These are phyloP conservation scores for Cercospora brassicicola DNA, from an alignment of 2,329 filamentous ascomycete genomes.

Conservation along the genomic window DNA sequence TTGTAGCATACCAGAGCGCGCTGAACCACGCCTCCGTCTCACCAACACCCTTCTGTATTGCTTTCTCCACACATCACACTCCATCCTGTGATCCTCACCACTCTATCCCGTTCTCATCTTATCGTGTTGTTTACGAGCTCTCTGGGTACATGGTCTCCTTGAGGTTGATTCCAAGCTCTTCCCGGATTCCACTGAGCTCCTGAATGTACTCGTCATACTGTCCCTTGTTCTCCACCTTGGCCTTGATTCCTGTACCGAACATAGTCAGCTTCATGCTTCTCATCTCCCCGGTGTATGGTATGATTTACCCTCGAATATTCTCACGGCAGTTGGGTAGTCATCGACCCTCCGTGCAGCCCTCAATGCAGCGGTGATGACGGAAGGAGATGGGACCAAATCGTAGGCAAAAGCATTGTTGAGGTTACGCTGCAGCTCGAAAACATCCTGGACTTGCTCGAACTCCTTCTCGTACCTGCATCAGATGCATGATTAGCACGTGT, in stretches of 20 bases:
- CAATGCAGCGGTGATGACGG: slow-evolving; percentile 86
- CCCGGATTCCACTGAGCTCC: slow-evolving; percentile 86
- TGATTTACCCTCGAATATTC: slow-evolving; percentile 87
- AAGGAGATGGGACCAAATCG: slow-evolving; percentile 94
- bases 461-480: slow-evolving; percentile 92
- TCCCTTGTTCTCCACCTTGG: slow-evolving; percentile 97
- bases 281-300: background rate
- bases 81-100: slow-evolving; percentile 6
- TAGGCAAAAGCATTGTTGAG: slow-evolving; percentile 99
- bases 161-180: slow-evolving; percentile 87
- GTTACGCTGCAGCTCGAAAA: slow-evolving; percentile 97
- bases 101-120: slow-evolving; percentile 16
- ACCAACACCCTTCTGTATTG: slow-evolving; percentile 9
- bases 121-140: slow-evolving; percentile 24
- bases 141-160: slow-evolving; percentile 90
- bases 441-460: slow-evolving; percentile 95
- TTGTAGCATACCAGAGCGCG: slow-evolving; percentile 29
- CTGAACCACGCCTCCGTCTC: slow-evolving; percentile 5
- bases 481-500: slow-evolving; percentile 18
- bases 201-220: slow-evolving; percentile 97
- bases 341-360: slow-evolving; percentile 94
- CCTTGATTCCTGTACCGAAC: slow-evolving; percentile 72
- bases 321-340: slow-evolving; percentile 96
- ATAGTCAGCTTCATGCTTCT: slow-evolving; percentile 3
- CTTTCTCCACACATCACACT: slow-evolving; percentile 2